Percentiles rank a stretch among this genome's conserved stretches.
Evolutionary conservation across 345 rosid species (phyloP).

Genomic region (Gossypium turneri): DNA sequence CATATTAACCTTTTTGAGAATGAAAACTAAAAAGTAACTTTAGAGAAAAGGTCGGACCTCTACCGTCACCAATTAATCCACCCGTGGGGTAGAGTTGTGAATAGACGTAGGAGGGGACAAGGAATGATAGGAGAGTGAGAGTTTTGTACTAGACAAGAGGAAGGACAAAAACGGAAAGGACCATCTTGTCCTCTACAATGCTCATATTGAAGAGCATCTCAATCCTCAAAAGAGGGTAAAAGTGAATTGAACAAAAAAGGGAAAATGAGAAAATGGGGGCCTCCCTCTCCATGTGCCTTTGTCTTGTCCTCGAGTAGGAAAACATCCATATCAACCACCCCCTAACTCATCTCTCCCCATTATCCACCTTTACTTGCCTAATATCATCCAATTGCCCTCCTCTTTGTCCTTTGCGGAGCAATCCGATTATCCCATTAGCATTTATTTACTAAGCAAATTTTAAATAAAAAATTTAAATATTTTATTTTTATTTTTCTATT

Average conservation of each 20-base stretch:
- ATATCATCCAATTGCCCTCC: constrained; percentile 16
- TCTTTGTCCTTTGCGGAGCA: not conserved
- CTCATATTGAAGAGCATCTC: constrained; percentile 28
- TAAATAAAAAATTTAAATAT: too few relatives aligned
- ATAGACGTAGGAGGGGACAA: constrained; percentile 33
- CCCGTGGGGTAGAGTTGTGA: not conserved
- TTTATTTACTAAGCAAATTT: too few relatives aligned
- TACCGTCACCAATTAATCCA: too few relatives aligned
- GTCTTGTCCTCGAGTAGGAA: constrained; percentile 47
- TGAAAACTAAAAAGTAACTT: too few relatives aligned
- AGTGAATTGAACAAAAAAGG: not conserved
- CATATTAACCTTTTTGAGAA: too few relatives aligned
- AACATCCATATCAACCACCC: constrained; percentile 27
- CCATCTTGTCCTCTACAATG: constrained; percentile 53
- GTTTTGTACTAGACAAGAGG: constrained; percentile 31
- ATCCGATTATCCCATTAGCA: too few relatives aligned
- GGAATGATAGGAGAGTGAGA: constrained; percentile 30
- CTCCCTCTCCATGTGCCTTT: constrained; percentile 44
- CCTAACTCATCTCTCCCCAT: not conserved
- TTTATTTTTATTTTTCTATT: too few relatives aligned
- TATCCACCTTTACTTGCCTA: constrained; percentile 21
- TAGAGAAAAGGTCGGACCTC: too few relatives aligned
- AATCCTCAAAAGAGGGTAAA: not conserved
- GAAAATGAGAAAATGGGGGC: not conserved
- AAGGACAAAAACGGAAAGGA: constrained; percentile 42